phyloP scores from a whole-genome alignment of 202 grass and related monocot genomes.

The Tripidium arundinaceum region DNA sequence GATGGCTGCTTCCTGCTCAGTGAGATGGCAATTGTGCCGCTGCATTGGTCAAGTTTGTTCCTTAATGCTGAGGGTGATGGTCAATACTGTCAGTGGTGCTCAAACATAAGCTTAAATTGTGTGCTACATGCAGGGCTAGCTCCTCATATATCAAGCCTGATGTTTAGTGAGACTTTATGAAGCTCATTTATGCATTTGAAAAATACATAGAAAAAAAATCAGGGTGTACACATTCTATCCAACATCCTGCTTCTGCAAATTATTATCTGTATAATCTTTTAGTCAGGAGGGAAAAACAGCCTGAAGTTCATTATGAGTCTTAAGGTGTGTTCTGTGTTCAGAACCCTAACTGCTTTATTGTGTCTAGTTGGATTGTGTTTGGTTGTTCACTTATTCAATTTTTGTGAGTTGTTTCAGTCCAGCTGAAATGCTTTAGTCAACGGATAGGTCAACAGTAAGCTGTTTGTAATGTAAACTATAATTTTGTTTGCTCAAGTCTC shows the following conservation, averaged over 20 bases:
- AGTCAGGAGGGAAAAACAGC: not conserved
- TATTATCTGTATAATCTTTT: slow-evolving; percentile 31
- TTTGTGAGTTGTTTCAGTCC: not conserved
- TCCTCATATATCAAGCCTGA: not conserved
- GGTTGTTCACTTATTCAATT: slow-evolving; percentile 5
- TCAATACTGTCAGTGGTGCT: not conserved
- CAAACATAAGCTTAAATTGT: not conserved
- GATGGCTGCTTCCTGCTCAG: slow-evolving; percentile 10
- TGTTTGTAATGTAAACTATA: slow-evolving; percentile 15
- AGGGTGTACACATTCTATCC: slow-evolving; percentile 22
- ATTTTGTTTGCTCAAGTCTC: not conserved
- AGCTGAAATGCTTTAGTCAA: slow-evolving; percentile 7
- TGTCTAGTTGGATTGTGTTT: not conserved
- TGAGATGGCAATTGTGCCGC: not conserved
- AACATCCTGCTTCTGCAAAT: slow-evolving; percentile 15
- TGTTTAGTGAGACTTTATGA: slow-evolving; percentile 30
- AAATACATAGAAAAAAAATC: not conserved
- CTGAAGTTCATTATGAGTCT: not conserved
- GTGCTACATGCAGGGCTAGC: not conserved
- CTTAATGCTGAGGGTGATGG: not conserved
- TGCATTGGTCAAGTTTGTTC: slow-evolving; percentile 23
- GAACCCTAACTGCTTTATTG: slow-evolving; percentile 7
- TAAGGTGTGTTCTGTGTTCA: not conserved
- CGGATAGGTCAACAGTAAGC: not conserved
- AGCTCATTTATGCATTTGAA: slow-evolving; percentile 23